Conservation (phyloP, 768 basidiomycete genomes). For the Leccinum sublutescens region DNA sequence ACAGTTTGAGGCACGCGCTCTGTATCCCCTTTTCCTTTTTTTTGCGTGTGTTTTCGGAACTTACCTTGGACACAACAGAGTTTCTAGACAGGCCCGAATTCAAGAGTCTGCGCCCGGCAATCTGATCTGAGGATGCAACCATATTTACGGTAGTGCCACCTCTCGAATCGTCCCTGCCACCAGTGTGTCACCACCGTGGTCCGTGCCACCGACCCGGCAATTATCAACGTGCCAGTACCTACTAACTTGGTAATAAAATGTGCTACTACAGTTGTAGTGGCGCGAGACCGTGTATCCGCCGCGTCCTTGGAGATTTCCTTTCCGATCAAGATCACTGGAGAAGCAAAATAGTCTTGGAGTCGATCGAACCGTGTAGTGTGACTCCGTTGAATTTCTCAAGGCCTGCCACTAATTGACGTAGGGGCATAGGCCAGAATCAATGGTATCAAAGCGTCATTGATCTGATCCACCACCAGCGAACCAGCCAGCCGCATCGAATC, state of each 20-base stretch:
- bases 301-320: not conserved
- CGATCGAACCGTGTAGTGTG: not conserved
- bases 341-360: not conserved
- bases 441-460: not conserved
- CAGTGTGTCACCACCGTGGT: not conserved
- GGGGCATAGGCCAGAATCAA: not conserved
- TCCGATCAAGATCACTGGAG: not conserved
- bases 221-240: not conserved
- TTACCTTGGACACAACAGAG: not conserved
- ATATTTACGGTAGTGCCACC: not conserved
- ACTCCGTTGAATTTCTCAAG: not conserved
- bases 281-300: not conserved
- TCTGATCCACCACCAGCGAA: not conserved
- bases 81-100: not conserved
- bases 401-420: not conserved
- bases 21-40: not conserved
- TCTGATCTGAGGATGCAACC: conserved; percentile 11
- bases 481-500: not conserved
- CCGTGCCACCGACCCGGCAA: not conserved
- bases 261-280: not conserved
- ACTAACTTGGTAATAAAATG: not conserved
- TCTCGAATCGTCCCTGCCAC: conserved; percentile 3
- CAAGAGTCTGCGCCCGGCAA: conserved; percentile 12
- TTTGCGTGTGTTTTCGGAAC: not conserved
- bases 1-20: conserved; percentile 23